Evolutionary conservation across 2,329 filamentous ascomycete genomes (phyloP), one percentile per base, ranked within the genome.

Genomic region (Coniochaeta sp.): DNA sequence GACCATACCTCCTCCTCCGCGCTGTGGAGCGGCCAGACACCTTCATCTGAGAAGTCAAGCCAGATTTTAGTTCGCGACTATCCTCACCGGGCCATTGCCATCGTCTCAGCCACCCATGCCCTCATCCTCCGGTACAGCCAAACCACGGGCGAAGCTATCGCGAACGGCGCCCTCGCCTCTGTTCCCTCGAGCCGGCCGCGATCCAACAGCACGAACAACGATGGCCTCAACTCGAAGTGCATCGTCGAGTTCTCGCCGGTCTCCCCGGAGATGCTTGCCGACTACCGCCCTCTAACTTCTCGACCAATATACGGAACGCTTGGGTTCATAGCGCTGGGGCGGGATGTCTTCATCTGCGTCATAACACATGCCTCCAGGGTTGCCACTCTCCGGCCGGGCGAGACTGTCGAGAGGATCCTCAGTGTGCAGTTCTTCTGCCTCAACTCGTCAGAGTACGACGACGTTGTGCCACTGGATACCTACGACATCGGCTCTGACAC

Each of bases 391-490:
- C 83, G 92, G 55, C 92, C 92, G 0, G 91, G 91, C 55, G 93
- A 98, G 79, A 93, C 89, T 4, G 88, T 97, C 26, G 90, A 95
- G 75, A 87, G 88, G 72, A 98, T 98, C 67, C 82, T 87, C 62
- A 86, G 84, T 22, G 93, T 97, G 61, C 90, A 95, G 65, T 98
- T 98, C 72, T 91, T 96, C 77, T 98, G 95, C 70, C 77, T 99
- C 62, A 98, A 91, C 72, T 89, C 88, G 67, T 81, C 88, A 44
- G 87, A 91, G 65, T 97, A 96, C 74, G 95, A 98, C 73, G 83
- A 92, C 72, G 83, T 93, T 34, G 79, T 85, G 30, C 78, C 79
- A 10, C 68, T 82, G 16, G 85, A 87, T 62, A 71, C 77, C 2
- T 75, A 78, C 60, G 82, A 85, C 54, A 65, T 72, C 30, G 82